A percentile compares a stretch with the other conserved stretches of the same genome.
Evolutionary conservation across 2,329 filamentous ascomycete species (phyloP).

Genomic region (Sclerotinia sclerotiorum): DNA sequence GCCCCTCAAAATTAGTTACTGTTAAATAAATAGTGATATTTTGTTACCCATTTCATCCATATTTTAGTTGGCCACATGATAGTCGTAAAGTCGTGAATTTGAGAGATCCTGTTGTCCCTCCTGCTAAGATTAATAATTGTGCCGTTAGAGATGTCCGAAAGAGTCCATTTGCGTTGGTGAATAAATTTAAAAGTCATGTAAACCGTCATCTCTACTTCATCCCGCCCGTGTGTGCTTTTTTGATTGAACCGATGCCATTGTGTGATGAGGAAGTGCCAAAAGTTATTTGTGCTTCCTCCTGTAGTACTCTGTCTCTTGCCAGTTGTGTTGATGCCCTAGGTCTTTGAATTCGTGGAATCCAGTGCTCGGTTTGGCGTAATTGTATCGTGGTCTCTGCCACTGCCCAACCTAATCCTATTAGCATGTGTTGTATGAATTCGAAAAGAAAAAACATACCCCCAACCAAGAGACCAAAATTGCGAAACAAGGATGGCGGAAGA

Average conservation of each 20-base stretch:
- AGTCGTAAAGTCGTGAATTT: slow-evolving; percentile 9
- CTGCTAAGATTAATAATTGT: slow-evolving; percentile 2
- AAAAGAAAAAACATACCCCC: slow-evolving; percentile 25
- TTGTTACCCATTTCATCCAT: slow-evolving; percentile 11
- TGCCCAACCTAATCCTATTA: slow-evolving; percentile 18
- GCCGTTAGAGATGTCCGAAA: background rate
- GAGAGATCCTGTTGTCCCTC: background rate
- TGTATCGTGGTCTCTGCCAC: slow-evolving; percentile 21
- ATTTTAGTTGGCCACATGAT: background rate
- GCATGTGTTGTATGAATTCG: background rate
- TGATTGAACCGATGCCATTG: background rate
- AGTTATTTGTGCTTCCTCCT: background rate
- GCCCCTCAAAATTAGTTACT: slow-evolving; percentile 12
- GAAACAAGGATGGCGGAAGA: slow-evolving; percentile 30
- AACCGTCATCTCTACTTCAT: background rate
- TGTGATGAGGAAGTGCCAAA: background rate
- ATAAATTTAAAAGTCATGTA: background rate
- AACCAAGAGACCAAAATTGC: slow-evolving; percentile 31
- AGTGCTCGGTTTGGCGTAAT: slow-evolving; percentile 7
- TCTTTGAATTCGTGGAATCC: slow-evolving; percentile 21
- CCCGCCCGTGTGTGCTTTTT: background rate
- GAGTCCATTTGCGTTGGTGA: background rate
- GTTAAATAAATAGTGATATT: slow-evolving; percentile 19
- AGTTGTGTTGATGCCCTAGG: slow-evolving; percentile 16
- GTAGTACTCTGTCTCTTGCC: slow-evolving; percentile 18